Evolutionary conservation across 2,329 filamentous ascomycete genomes (phyloP).

Genomic region (Capronia epimyces): DNA sequence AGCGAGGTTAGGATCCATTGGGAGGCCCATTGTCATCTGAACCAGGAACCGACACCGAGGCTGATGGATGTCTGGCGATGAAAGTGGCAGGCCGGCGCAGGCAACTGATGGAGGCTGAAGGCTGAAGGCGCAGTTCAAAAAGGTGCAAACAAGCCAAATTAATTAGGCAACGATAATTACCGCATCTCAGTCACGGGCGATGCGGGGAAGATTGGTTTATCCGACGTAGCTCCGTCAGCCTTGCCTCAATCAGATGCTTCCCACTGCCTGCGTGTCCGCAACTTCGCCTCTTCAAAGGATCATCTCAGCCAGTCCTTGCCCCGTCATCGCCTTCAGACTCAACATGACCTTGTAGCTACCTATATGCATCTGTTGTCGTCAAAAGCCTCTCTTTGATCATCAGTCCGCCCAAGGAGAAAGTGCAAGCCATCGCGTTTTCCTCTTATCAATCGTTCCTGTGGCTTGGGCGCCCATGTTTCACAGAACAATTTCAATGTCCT

Average conservation of each 20-base stretch:
- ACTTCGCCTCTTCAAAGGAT: neutral
- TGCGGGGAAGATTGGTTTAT: neutral
- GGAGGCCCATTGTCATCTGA: constrained; percentile 44
- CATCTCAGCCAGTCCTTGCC: neutral
- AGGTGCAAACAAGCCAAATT: too few species aligned
- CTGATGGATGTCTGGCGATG: neutral
- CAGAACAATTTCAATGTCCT: constrained; percentile 17
- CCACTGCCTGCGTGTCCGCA: neutral
- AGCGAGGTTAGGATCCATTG: constrained; percentile 51
- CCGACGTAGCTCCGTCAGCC: constrained; percentile 6
- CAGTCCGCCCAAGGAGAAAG: neutral
- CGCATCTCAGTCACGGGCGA: neutral
- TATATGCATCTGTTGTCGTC: neutral
- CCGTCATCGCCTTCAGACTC: neutral
- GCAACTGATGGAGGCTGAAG: neutral
- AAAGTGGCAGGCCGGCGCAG: neutral
- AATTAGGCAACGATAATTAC: neutral
- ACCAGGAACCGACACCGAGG: neutral
- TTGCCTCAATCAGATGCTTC: neutral
- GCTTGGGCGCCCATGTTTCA: constrained; percentile 22
- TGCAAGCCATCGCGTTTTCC: neutral
- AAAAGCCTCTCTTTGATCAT: neutral
- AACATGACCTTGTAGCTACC: neutral
- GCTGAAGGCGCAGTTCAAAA: constrained; percentile 1
- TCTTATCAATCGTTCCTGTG: neutral